Base-by-base conservation (phyloP, 352 stramenopile genomes). In the Peronosclerospora sorghi region DNA sequence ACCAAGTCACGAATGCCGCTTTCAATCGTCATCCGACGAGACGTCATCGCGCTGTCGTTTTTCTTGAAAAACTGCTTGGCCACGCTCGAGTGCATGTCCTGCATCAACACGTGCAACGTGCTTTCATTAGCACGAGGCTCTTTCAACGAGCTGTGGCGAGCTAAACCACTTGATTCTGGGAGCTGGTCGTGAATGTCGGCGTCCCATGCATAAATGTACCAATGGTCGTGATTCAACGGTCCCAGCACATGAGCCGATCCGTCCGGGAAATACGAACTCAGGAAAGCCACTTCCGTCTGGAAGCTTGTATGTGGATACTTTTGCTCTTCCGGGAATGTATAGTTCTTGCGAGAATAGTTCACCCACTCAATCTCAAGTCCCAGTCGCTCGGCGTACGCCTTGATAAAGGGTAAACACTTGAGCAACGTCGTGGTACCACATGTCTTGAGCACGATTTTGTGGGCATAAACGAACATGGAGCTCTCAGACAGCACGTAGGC, bases 401-500 rank as follows among this genome's bases (percentile, higher is more conserved):
- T 68, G 41, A 97, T 72, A 37, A 83, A 86, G 12, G 74, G 73
- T 42, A 97, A 60, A 52, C 71, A 91, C 51, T 94, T 86, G 29
- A 99, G 79, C 38, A 99, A 80, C 38, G 96, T 99, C 9, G 96
- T 99, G 5, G 95, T 99, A 36, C 96, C 96, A 68, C 96, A 99
- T 26, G 96, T 99, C 76, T 99, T 99, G 54, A 99, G 91, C 17
- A 99, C 92, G 30, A 99, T 68, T 68, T 98, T 98, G 81, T 97
- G 89, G 6, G 92, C 78, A 65, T 99, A 99, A 20, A 99, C 86
- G 61, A 99, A 99, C 43, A 99, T 84, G 20, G 86, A 98, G 32
- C 86, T 98, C 66, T 97, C 92, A n/a, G 82, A 96, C 30, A 97
- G 60, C 34, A 97, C 89, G 54, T 97, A 97, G 5, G 88, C 83